Evolutionary conservation across 139 green algal species (phyloP), one percentile per base, ranked within the genome.

Genomic region (Micractinium sp.): DNA sequence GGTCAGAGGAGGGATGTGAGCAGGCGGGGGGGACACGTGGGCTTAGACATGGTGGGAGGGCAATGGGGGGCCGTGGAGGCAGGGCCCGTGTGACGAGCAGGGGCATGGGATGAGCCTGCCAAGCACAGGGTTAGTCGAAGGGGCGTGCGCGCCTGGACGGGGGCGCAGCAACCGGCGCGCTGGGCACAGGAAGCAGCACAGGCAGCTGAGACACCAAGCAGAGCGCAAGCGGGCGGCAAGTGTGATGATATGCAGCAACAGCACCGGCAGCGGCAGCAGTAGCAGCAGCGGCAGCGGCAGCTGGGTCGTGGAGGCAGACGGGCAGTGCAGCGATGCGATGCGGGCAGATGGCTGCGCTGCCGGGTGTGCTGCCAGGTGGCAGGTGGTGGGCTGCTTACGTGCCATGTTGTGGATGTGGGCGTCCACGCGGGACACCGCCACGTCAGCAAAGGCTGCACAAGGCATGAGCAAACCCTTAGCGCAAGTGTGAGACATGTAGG

Each of bases 391-490:
- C 38, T 12, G 38, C 78, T 84, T 47, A 84, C 78, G 53, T 16
- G 63, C 16, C 36, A 87, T 53, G 66, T 19, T 53, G 83, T 87
- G 60, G 16, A 80, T 56, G 9, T 82, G 41, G 81, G 35, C 71
- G n/a, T 69, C 71, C 29, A 82, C 36, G 20, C 33, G 85, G n/a
- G n/a, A 60, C 4, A 88, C 41, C 47, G 33, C 71, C 39, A 88
- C 85, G 3, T 88, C 85, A 5, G 71, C 41, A 71, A 88, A 81
- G 0, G 71, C 85, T 35, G 63, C 71, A 77, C 47, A 56, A 16
- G 47, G 47, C n/a, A n/a, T n/a, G n/a, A n/a, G n/a, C n/a, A n/a
- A n/a, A n/a, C n/a, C n/a, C n/a, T n/a, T n/a, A n/a, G n/a, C n/a
- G n/a, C n/a, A n/a, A 56, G 9, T 16, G 47, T 9, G 47, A 9